Evolutionary conservation across 768 basidiomycete genomes (phyloP).

Genomic region (Pisolithus microcarpus): DNA sequence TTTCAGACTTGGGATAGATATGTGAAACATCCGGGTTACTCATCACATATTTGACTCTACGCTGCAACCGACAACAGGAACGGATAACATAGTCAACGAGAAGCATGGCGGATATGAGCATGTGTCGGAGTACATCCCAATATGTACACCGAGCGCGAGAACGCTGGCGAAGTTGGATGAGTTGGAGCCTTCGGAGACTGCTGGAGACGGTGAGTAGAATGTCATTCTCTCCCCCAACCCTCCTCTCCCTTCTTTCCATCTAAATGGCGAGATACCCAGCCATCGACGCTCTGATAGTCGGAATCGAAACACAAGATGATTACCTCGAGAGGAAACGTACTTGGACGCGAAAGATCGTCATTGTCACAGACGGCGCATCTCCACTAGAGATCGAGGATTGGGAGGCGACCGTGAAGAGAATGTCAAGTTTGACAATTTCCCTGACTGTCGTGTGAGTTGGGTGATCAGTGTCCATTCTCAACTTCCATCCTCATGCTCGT

Average conservation of each 20-base stretch:
- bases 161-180: conserved; percentile 62
- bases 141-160: conserved; percentile 55
- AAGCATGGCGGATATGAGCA: conserved; percentile 66
- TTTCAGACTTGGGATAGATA: too few species aligned
- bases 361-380: conserved; percentile 82
- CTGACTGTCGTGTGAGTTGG: conserved; percentile 65
- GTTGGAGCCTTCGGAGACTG: conserved; percentile 46
- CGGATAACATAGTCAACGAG: conserved; percentile 56
- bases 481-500: conserved; percentile 4
- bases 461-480: not conserved
- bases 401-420: conserved; percentile 58
- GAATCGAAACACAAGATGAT: conserved; percentile 65
- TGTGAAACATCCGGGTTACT: too few species aligned
- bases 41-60: not conserved
- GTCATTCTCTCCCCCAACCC: not conserved
- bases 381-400: conserved; percentile 70
- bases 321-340: conserved; percentile 66
- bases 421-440: conserved; percentile 50
- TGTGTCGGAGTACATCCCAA: conserved; percentile 62
- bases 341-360: conserved; percentile 78
- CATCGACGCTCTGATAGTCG: conserved; percentile 83
- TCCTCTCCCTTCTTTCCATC: not conserved
- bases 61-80: conserved; percentile 35
- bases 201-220: conserved; percentile 57
- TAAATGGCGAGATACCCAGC: conserved; percentile 35